These are phyloP conservation scores for Pyrenophora tritici-repentis DNA, from an alignment of 2,329 filamentous ascomycete genomes.

Conservation along the genomic window DNA sequence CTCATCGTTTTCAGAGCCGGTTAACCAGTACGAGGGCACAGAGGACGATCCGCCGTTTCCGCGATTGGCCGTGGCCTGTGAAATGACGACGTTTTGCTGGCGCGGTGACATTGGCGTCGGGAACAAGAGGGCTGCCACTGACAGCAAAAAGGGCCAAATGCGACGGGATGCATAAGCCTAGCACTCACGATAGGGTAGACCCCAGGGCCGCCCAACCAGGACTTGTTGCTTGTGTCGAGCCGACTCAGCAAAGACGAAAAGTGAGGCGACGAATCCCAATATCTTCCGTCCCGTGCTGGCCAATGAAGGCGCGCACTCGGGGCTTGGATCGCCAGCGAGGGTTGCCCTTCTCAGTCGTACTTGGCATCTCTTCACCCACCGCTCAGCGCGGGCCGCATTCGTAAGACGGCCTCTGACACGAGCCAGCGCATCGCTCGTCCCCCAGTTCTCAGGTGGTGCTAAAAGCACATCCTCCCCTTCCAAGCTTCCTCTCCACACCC, in stretches of 20 bases:
- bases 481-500: slow-evolving; percentile 16
- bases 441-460: slow-evolving; percentile 19
- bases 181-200: slow-evolving; percentile 31
- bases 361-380: slow-evolving; percentile 25
- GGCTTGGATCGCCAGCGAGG: slow-evolving; percentile 28
- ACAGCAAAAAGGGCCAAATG: slow-evolving; percentile 26
- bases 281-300: slow-evolving; percentile 2
- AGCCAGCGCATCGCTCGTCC: slow-evolving; percentile 41
- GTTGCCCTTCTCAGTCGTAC: slow-evolving; percentile 37
- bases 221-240: too few relatives aligned
- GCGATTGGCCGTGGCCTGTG: slow-evolving; percentile 4
- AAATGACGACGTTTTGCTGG: neutral
- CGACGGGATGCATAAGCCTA: slow-evolving; percentile 27
- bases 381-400: slow-evolving; percentile 29
- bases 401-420: slow-evolving; percentile 38
- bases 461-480: slow-evolving; percentile 37
- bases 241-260: slow-evolving; percentile 8
- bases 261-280: slow-evolving; percentile 38
- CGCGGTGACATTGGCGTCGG: slow-evolving; percentile 24
- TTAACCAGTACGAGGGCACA: slow-evolving; percentile 14
- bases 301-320: slow-evolving; percentile 23
- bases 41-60: slow-evolving; percentile 16
- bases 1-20: neutral
- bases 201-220: slow-evolving; percentile 14
- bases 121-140: slow-evolving; percentile 28